phyloP scores from a whole-genome alignment of 2,329 filamentous ascomycete species.

The Claviceps sorghi region DNA sequence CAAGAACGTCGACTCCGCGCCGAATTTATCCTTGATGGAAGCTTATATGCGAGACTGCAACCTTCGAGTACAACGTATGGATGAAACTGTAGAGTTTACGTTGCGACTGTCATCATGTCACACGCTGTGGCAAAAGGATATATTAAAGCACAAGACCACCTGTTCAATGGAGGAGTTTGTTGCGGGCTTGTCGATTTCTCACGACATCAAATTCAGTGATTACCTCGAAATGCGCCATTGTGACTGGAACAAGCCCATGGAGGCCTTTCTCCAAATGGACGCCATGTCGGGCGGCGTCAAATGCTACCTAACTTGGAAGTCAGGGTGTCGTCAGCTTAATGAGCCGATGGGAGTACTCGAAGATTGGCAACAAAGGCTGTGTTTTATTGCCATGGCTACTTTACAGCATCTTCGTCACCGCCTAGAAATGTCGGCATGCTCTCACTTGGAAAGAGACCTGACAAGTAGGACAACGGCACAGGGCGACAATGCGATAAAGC shows the following conservation, averaged over 20 bases:
- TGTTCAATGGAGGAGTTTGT: not conserved
- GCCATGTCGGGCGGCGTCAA: not conserved
- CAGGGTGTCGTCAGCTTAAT: not conserved
- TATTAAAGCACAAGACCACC: not conserved
- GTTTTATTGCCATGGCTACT: not conserved
- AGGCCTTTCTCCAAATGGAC: not conserved
- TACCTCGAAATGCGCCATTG: not conserved
- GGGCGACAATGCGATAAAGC: not conserved
- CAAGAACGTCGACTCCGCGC: not conserved
- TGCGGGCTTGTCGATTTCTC: not conserved
- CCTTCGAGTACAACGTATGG: not conserved
- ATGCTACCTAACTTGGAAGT: not conserved
- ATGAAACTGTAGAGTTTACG: not conserved
- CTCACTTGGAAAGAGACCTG: not conserved
- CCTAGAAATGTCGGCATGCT: not conserved
- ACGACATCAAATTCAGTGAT: not conserved
- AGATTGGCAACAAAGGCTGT: not conserved
- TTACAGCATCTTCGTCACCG: not conserved
- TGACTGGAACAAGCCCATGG: not conserved
- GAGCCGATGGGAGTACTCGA: not conserved
- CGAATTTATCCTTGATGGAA: not conserved
- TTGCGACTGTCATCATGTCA: not conserved
- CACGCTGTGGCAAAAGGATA: not conserved
- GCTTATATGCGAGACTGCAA: not conserved
- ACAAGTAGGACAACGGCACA: not conserved